Conservation (phyloP, 208 protist species). For the Leishmania aethiopica region DNA sequence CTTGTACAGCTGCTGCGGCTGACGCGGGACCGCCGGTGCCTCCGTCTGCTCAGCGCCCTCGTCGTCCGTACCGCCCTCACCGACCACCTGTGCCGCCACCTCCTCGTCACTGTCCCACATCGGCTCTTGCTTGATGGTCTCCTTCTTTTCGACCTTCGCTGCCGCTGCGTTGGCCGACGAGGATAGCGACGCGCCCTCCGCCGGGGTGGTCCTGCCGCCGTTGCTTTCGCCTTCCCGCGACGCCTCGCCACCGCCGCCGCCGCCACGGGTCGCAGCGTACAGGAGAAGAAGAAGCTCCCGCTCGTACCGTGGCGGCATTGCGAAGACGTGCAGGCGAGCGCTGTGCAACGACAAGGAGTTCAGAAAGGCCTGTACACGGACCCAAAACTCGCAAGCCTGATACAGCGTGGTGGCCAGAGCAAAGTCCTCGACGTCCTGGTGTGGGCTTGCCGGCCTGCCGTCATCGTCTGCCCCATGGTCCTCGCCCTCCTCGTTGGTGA, state of each 20-base stretch:
- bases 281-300: slow-evolving; percentile 69
- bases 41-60: background rate
- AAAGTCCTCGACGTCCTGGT: slow-evolving; percentile 14
- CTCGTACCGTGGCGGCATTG: slow-evolving; percentile 74
- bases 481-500: background rate
- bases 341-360: slow-evolving; percentile 63
- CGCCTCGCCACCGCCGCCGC: background rate
- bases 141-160: slow-evolving; percentile 1
- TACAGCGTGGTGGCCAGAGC: slow-evolving; percentile 45
- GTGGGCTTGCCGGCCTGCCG: background rate
- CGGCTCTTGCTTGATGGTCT: slow-evolving; percentile 28
- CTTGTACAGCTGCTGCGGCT: slow-evolving; percentile 23
- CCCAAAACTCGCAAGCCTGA: slow-evolving; percentile 68
- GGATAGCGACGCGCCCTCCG: background rate
- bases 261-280: slow-evolving; percentile 34
- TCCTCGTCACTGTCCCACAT: slow-evolving; percentile 19
- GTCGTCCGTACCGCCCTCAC: slow-evolving; percentile 10
- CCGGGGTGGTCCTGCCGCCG: background rate
- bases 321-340: slow-evolving; percentile 57
- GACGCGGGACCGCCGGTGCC: background rate
- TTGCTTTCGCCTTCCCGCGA: background rate
- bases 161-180: background rate
- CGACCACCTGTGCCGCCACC: background rate
- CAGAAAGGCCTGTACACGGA: slow-evolving; percentile 69
- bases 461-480: background rate